These are phyloP conservation scores for Cenococcum geophilum DNA, from an alignment of 495 filamentous ascomycete genomes.

Conservation along the genomic window DNA sequence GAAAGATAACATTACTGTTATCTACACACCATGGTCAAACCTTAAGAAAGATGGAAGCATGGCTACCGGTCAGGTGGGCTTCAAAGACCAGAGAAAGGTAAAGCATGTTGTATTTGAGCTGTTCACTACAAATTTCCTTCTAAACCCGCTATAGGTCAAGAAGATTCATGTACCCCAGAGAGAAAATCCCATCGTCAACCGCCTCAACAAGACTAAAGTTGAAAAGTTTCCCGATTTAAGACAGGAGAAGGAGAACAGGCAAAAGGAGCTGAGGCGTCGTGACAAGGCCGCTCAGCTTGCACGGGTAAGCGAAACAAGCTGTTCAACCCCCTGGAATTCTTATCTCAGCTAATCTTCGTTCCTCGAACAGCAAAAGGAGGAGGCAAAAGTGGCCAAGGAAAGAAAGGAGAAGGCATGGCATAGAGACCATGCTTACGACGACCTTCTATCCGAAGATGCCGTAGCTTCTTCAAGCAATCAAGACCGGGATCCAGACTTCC, in stretches of 20 bases:
- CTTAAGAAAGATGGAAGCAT: conserved; percentile 94
- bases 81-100: conserved; percentile 74
- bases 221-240: conserved; percentile 78
- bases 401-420: conserved; percentile 83
- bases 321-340: not conserved
- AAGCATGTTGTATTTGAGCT: not conserved
- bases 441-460: conserved; percentile 64
- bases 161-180: conserved; percentile 67
- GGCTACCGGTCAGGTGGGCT: conserved; percentile 90
- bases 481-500: conserved; percentile 53
- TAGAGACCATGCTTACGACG: conserved; percentile 92
- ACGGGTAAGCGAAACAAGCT: conserved; percentile 46
- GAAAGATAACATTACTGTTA: conserved; percentile 92
- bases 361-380: conserved; percentile 62
- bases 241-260: conserved; percentile 68
- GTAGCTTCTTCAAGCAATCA: conserved; percentile 62
- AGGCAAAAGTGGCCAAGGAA: conserved; percentile 70
- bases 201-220: conserved; percentile 89
- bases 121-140: not conserved
- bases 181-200: conserved; percentile 86
- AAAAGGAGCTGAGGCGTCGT: conserved; percentile 59
- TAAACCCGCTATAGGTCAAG: conserved; percentile 55
- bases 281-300: conserved; percentile 63
- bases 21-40: conserved; percentile 98
- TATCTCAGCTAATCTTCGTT: not conserved